Evolutionary conservation across 2,329 filamentous ascomycete genomes (phyloP).

Genomic region (Fonsecaea erecta): DNA sequence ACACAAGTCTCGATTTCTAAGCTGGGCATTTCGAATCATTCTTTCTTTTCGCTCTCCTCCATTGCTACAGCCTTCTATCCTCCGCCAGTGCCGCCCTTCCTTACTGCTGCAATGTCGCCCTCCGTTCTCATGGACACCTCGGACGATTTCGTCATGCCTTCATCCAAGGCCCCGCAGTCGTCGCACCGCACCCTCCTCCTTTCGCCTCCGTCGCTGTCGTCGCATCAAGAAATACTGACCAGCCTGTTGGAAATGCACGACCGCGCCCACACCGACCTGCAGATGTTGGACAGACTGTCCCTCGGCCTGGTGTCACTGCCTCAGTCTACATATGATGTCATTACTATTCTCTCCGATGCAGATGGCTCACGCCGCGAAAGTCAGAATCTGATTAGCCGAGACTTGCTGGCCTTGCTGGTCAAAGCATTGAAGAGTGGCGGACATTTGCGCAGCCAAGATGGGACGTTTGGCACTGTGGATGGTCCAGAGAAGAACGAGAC

Average conservation of each 20-base stretch:
- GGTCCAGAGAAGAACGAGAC: conserved; percentile 71
- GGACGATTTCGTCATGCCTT: conserved; percentile 55
- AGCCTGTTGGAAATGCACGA: conserved; percentile 73
- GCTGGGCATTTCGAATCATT: conserved; percentile 15
- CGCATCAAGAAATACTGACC: conserved; percentile 78
- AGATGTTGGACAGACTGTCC: conserved; percentile 95
- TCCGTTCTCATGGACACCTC: conserved; percentile 61
- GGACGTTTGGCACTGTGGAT: conserved; percentile 55
- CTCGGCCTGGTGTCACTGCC: conserved; percentile 80
- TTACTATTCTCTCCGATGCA: conserved; percentile 81
- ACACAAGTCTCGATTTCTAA: conserved; percentile 26
- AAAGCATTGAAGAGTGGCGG: conserved; percentile 72
- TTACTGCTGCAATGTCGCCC: conserved; percentile 44
- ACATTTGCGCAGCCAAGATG: conserved; percentile 70
- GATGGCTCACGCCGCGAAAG: conserved; percentile 71
- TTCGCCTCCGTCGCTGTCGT: conserved; percentile 85
- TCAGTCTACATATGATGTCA: conserved; percentile 75
- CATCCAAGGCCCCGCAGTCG: conserved; percentile 36
- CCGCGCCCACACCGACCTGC: conserved; percentile 79
- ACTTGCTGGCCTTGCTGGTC: conserved; percentile 72
- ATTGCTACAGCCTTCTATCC: background rate
- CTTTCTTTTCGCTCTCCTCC: conserved; percentile 12
- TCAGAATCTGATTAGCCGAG: conserved; percentile 66
- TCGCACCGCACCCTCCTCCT: conserved; percentile 74
- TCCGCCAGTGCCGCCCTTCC: background rate